A percentile compares a stretch with the other conserved stretches of the same genome.
Conservation (phyloP, 345 rosid genomes). For the Mangifera indica region DNA sequence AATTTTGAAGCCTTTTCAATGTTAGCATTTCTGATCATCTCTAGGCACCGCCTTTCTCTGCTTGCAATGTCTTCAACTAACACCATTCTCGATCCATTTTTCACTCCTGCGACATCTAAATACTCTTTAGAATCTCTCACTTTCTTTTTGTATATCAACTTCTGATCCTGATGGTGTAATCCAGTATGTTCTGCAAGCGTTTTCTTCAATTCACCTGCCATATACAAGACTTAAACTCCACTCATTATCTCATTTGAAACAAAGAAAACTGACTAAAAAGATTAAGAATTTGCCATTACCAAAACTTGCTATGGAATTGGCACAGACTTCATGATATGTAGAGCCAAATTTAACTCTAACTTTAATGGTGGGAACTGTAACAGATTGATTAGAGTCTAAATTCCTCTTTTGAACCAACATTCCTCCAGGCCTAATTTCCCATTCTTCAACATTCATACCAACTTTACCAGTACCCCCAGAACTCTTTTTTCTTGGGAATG, state of each 20-base stretch:
- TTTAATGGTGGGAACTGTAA: constrained; percentile 37
- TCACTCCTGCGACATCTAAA: constrained; percentile 51
- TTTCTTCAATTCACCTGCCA: constrained; percentile 60
- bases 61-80: constrained; percentile 49
- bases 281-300: constrained; percentile 30
- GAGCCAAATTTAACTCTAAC: constrained; percentile 50
- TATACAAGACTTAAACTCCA: background rate
- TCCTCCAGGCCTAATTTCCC: constrained; percentile 66
- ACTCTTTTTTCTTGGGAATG: background rate
- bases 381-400: constrained; percentile 32
- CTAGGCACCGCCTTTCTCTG: constrained; percentile 47
- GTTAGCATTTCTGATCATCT: constrained; percentile 43
- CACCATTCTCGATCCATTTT: constrained; percentile 50
- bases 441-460: constrained; percentile 27
- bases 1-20: constrained; percentile 52
- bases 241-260: background rate
- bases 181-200: constrained; percentile 47
- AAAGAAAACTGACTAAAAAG: background rate
- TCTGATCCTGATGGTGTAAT: constrained; percentile 53
- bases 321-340: constrained; percentile 32
- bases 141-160: constrained; percentile 50
- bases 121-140: constrained; percentile 58
- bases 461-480: constrained; percentile 7
- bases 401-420: constrained; percentile 59
- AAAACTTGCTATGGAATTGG: constrained; percentile 55